Percentiles rank a stretch among this genome's conserved stretches.
Conservation (phyloP, 2,329 filamentous ascomycete species). For the Cladosporium sp. region DNA sequence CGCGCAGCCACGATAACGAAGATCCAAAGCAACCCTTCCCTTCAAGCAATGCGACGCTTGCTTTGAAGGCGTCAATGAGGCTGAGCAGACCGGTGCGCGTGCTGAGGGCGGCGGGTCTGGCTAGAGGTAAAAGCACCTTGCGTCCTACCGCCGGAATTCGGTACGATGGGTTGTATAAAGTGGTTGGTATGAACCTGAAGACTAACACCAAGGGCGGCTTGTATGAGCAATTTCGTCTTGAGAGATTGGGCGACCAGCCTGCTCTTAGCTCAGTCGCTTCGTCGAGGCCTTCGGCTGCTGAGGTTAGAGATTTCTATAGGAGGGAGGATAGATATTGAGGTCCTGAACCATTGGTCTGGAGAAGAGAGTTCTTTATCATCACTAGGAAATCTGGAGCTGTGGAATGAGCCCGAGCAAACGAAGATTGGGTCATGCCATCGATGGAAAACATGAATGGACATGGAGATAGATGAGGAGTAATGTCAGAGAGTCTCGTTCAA, state of each 20-base stretch:
- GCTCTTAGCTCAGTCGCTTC: slow-evolving; percentile 4
- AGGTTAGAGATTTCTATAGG: slow-evolving; percentile 19
- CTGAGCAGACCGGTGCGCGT: slow-evolving; percentile 20
- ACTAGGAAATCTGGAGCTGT: too few species aligned
- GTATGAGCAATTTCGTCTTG: slow-evolving; percentile 27
- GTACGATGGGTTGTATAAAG: slow-evolving; percentile 27
- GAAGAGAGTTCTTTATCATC: too few species aligned
- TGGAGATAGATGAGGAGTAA: too few species aligned
- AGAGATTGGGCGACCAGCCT: slow-evolving; percentile 16
- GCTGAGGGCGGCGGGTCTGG: slow-evolving; percentile 16
- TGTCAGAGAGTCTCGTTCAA: too few species aligned
- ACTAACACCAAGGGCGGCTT: slow-evolving; percentile 23
- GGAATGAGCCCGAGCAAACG: too few species aligned
- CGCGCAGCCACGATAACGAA: slow-evolving; percentile 21
- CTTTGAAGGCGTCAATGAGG: slow-evolving; percentile 17
- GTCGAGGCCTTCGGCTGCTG: slow-evolving; percentile 16
- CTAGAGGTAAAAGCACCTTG: slow-evolving; percentile 5
- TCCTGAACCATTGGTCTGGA: too few species aligned
- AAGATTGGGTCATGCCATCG: too few species aligned
- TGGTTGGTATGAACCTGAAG: slow-evolving; percentile 11
- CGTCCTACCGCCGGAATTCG: slow-evolving; percentile 16
- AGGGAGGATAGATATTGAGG: slow-evolving; percentile 18
- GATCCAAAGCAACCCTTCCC: slow-evolving; percentile 18
- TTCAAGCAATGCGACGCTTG: slow-evolving; percentile 17
- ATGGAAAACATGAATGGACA: too few species aligned